Evolutionary conservation across 148 eudicot species (phyloP), one percentile per base, ranked within the genome.

Genomic region (Camellia lanceoleosa): DNA sequence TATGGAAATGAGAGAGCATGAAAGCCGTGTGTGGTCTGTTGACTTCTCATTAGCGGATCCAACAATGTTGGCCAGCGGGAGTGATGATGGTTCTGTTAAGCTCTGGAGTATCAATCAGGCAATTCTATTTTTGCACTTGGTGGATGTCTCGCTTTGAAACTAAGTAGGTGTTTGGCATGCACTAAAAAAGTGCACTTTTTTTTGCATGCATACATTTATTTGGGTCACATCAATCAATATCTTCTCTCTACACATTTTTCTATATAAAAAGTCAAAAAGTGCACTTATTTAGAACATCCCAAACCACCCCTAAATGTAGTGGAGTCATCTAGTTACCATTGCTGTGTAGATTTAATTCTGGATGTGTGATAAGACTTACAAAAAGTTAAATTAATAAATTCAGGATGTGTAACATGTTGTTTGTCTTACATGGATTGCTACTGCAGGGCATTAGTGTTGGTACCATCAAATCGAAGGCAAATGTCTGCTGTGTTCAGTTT

Each of bases 31-130:
- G 66, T 96, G 99, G 99, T 96, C 98, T 19, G 89, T 96, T 49
- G 98, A 96, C 80, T 96, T 82, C 79, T 96, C 99, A 23, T 82
- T 86, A 71, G 97, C 94, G 58, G 98, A 96, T 84, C 99, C 99
- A 54, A 96, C 98, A 16, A 72, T 96, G 89, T 84, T 96, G 86
- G 98, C 97, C 65, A 96, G 99, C 83, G 99, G 99, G 76, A 94
- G 99, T 71, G 99, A 96, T 68, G 99, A 96, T 73, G 97, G 99
- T 78, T 94, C 94, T 47, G 95, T 96, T 47, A 96, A 96, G 92
- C 99, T 96, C 81, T 96, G 99, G 99, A 94, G 91, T 89, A 92
- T 92, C 92, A 96, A 96, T 94, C 99, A 96, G 99, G 99, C 97
- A 96, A 92, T 93, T 93, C 83, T 93, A 90, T 81, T 90, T 89